phyloP scores from a whole-genome alignment of 352 stramenopile genomes.

The Globisporangium yorkense region DNA sequence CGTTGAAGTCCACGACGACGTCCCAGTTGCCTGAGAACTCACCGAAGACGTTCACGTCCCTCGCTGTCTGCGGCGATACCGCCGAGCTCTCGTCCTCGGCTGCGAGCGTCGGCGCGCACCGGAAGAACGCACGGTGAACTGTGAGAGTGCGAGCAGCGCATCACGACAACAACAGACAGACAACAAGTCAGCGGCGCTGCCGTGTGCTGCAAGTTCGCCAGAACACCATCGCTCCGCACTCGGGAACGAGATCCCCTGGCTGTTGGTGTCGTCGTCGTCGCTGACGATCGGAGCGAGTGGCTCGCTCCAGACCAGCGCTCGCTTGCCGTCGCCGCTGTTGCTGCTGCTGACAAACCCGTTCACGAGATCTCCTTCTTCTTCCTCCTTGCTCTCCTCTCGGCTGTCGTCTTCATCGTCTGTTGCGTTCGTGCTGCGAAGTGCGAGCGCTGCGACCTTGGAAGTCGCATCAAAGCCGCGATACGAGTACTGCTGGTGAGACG shows the following conservation, averaged over 20 bases:
- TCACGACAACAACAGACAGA: not conserved
- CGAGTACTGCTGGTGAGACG: slow-evolving; percentile 13
- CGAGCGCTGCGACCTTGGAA: slow-evolving; percentile 9
- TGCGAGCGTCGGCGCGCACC: slow-evolving; percentile 9
- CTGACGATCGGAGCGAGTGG: slow-evolving; percentile 31
- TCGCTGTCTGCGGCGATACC: not conserved
- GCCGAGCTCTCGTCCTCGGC: slow-evolving; percentile 1
- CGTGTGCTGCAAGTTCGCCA: not conserved
- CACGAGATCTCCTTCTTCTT: slow-evolving; percentile 3
- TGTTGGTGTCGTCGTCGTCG: slow-evolving; percentile 18
- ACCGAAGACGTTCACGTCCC: slow-evolving; percentile 34
- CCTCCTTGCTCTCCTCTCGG: not conserved
- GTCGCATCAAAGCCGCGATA: slow-evolving; percentile 17
- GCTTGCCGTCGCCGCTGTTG: not conserved
- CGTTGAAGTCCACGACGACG: slow-evolving; percentile 49
- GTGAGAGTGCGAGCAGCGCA: not conserved
- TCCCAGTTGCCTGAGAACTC: slow-evolving; percentile 58
- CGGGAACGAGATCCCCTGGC: slow-evolving; percentile 48
- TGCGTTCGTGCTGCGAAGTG: not conserved
- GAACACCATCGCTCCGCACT: slow-evolving; percentile 18
- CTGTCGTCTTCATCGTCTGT: not conserved
- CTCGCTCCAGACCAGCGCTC: slow-evolving; percentile 37
- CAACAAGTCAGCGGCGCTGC: too few relatives aligned
- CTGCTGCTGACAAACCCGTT: slow-evolving; percentile 8
- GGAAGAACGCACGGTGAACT: slow-evolving; percentile 45